phyloP scores from a whole-genome alignment of 2,329 filamentous ascomycete species.

The Aspergillus proliferans region DNA sequence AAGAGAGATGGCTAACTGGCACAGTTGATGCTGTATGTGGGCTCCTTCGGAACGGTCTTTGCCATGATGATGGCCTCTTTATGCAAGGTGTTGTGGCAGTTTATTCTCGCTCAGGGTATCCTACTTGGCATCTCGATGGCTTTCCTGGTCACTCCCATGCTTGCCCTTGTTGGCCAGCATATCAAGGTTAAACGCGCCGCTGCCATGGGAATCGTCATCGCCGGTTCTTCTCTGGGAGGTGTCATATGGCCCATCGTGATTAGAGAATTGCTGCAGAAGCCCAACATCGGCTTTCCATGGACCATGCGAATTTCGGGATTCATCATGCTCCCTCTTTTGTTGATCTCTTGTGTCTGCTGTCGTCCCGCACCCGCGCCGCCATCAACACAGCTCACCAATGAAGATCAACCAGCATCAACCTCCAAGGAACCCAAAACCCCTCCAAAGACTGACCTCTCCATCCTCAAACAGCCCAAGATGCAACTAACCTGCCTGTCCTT shows the following conservation, averaged over 20 bases:
- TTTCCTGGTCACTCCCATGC: slow-evolving; percentile 22
- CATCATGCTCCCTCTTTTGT: slow-evolving; percentile 34
- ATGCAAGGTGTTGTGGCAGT: slow-evolving; percentile 32
- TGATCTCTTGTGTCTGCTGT: slow-evolving; percentile 21
- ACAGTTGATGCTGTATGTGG: slow-evolving; percentile 22
- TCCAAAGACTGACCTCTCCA: slow-evolving; percentile 10
- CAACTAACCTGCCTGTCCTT: slow-evolving; percentile 25
- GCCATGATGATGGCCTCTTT: slow-evolving; percentile 34
- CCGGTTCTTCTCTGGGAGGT: slow-evolving; percentile 30
- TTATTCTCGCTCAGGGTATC: slow-evolving; percentile 34
- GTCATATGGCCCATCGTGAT: slow-evolving; percentile 32
- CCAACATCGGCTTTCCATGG: slow-evolving; percentile 27
- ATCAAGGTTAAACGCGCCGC: slow-evolving; percentile 23
- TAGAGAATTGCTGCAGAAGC: slow-evolving; percentile 21
- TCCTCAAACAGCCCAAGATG: slow-evolving; percentile 19
- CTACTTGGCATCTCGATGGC: slow-evolving; percentile 27
- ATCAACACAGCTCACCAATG: slow-evolving; percentile 1
- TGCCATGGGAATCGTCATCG: slow-evolving; percentile 28
- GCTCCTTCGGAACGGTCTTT: slow-evolving; percentile 24
- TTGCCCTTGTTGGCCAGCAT: slow-evolving; percentile 25
- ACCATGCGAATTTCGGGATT: slow-evolving; percentile 37
- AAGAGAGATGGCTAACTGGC: not conserved
- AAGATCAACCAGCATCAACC: not conserved
- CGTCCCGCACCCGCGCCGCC: slow-evolving; percentile 1
- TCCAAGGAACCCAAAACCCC: slow-evolving; percentile 1